Conservation (phyloP, 257 asterid species). For the Gardenia jasminoides region DNA sequence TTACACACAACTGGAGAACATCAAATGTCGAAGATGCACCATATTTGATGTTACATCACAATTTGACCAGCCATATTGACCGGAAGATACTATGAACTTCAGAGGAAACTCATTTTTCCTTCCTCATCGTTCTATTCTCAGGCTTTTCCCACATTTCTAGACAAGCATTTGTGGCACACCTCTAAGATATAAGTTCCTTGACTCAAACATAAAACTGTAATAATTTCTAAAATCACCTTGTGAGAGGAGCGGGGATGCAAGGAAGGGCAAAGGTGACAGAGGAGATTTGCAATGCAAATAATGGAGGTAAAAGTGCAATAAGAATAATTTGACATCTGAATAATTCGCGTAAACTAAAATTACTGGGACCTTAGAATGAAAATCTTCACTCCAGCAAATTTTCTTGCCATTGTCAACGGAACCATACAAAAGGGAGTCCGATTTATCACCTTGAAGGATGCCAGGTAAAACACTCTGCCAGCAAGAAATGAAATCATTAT, state of each 20-base stretch:
- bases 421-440: conserved; percentile 90
- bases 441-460: conserved; percentile 94
- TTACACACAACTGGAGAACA: not conserved
- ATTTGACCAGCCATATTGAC: not conserved
- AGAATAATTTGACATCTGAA: not conserved
- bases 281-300: not conserved
- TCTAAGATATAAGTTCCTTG: not conserved
- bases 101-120: not conserved
- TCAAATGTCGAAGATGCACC: not conserved
- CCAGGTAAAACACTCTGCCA: conserved; percentile 95
- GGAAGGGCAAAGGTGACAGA: not conserved
- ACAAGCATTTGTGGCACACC: not conserved
- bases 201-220: not conserved
- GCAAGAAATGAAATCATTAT: conserved; percentile 6
- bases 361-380: conserved; percentile 75
- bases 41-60: not conserved
- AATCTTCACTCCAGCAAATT: conserved; percentile 87
- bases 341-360: not conserved
- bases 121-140: not conserved
- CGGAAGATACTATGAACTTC: not conserved
- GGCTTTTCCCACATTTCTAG: not conserved
- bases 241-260: too few species aligned
- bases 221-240: not conserved
- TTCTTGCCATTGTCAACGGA: conserved; percentile 97
- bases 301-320: not conserved